These are phyloP conservation scores for Cryptosporidium andersoni DNA, from an alignment of 169 alveolate genomes.

Conservation along the genomic window DNA sequence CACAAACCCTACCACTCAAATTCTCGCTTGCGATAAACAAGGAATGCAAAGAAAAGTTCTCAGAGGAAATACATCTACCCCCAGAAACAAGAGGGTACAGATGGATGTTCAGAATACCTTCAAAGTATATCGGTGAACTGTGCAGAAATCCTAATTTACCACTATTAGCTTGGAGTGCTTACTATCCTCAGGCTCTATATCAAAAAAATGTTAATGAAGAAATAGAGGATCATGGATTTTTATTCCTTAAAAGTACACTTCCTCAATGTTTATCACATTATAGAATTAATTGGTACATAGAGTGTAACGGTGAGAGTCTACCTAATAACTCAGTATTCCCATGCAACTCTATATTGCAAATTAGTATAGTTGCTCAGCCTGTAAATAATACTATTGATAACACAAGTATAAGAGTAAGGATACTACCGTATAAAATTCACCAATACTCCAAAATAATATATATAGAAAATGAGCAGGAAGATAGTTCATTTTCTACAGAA, in stretches of 20 bases:
- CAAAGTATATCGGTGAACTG: not conserved
- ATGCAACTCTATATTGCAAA: not conserved
- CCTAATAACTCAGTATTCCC: constrained; percentile 22
- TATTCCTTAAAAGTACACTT: not conserved
- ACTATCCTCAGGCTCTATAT: constrained; percentile 4
- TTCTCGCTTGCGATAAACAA: not conserved
- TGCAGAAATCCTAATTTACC: not conserved
- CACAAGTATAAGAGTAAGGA: not conserved
- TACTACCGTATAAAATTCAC: constrained; percentile 25
- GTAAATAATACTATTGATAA: not conserved
- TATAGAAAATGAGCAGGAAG: constrained; percentile 11
- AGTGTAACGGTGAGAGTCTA: constrained; percentile 14
- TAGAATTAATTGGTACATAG: constrained; percentile 3
- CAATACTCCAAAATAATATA: constrained; percentile 27
- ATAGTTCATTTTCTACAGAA: not conserved
- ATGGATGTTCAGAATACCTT: constrained; percentile 47
- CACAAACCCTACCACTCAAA: constrained; percentile 14
- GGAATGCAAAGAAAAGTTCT: not conserved
- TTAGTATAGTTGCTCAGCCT: constrained; percentile 1
- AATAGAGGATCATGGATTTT: constrained; percentile 2
- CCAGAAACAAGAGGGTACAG: constrained; percentile 32
- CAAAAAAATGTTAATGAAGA: not conserved
- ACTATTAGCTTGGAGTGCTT: constrained; percentile 16
- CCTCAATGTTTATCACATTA: constrained; percentile 37
- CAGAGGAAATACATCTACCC: not conserved